Percentiles rank a stretch among this genome's conserved stretches.
phyloP scores from a whole-genome alignment of 202 grass and related monocot genomes.

The Brachypodium distachyon region DNA sequence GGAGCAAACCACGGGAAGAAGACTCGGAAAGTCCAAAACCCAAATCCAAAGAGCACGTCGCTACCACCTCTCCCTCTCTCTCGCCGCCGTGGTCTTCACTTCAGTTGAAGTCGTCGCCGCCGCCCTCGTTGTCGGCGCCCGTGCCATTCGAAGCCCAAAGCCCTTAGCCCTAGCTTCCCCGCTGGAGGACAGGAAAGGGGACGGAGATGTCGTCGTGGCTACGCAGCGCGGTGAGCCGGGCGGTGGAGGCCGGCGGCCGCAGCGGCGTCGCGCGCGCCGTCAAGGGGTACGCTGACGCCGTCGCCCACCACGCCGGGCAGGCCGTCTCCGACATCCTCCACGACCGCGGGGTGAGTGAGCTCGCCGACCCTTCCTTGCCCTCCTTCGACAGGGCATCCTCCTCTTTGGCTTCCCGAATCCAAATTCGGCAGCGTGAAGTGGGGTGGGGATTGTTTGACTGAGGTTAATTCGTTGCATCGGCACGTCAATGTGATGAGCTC shows the following conservation, averaged over 20 bases:
- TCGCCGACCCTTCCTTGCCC: not conserved
- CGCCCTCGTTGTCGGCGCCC: not conserved
- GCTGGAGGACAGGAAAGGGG: not conserved
- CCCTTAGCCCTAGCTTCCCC: not conserved
- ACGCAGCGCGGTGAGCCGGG: conserved; percentile 71
- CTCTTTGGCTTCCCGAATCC: not conserved
- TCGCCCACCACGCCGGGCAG: conserved; percentile 93
- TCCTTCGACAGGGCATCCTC: not conserved
- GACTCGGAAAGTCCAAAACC: not conserved
- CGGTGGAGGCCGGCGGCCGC: conserved; percentile 75
- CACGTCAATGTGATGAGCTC: not conserved
- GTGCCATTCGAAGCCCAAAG: not conserved
- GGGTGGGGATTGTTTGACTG: not conserved
- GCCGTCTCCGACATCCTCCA: conserved; percentile 85
- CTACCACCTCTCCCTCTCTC: not conserved
- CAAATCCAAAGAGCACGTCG: conserved; percentile 25
- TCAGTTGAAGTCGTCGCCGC: conserved; percentile 1
- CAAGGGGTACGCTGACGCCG: conserved; percentile 79
- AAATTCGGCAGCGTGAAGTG: not conserved
- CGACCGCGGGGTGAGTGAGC: conserved; percentile 75
- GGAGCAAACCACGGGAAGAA: not conserved
- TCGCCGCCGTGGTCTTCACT: not conserved
- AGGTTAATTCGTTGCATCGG: not conserved
- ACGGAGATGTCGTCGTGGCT: conserved; percentile 85
- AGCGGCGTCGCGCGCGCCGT: conserved; percentile 84